Conservation (phyloP, 352 stramenopile genomes). For the Phytopythium chamaehyphon region DNA sequence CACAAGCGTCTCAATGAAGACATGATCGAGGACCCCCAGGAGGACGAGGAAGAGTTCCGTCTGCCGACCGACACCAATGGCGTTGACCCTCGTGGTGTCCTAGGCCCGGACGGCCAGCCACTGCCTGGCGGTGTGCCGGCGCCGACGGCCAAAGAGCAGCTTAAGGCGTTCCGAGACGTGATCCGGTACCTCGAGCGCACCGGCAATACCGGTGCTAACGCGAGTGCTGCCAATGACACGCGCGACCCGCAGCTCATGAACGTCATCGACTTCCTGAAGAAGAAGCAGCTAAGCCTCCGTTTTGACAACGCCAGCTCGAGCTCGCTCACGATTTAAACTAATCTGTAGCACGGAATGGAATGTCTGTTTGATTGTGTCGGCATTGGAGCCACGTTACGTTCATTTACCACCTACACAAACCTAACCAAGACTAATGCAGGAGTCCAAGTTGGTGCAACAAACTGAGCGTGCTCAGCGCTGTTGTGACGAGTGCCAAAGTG, state of each 20-base stretch:
- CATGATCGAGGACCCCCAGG: constrained; percentile 81
- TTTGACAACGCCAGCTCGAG: constrained; percentile 85
- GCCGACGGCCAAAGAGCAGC: constrained; percentile 69
- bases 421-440: constrained; percentile 9
- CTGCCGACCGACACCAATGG: constrained; percentile 34
- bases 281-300: constrained; percentile 84
- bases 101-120: constrained; percentile 16
- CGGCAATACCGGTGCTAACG: constrained; percentile 21
- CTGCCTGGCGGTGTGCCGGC: constrained; percentile 22
- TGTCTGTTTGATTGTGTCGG: too few relatives aligned
- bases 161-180: constrained; percentile 83
- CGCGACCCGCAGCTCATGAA: constrained; percentile 68
- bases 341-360: too few relatives aligned
- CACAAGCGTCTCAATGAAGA: constrained; percentile 88
- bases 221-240: constrained; percentile 21
- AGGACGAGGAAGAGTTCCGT: constrained; percentile 81
- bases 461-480: constrained; percentile 46
- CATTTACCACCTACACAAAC: too few relatives aligned
- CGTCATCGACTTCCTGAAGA: constrained; percentile 86
- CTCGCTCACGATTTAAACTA: constrained; percentile 72
- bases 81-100: constrained; percentile 13
- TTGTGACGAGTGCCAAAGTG: constrained; percentile 38
- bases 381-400: too few relatives aligned
- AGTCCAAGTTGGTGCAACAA: constrained; percentile 48
- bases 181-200: constrained; percentile 84